Base-by-base conservation (phyloP, 306 rosid genomes). In the Cicer judaicum region DNA sequence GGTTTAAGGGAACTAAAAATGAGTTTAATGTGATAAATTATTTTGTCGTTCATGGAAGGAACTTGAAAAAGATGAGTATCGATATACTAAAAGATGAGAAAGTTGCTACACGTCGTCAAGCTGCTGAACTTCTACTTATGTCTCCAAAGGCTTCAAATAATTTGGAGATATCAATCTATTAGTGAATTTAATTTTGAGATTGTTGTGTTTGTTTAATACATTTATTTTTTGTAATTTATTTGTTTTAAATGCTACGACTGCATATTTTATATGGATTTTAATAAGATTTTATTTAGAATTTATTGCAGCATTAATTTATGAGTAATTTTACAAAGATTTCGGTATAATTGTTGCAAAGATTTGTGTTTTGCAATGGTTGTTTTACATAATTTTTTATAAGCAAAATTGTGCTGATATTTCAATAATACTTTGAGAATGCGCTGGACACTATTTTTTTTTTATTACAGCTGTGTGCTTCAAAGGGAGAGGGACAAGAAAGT, bases 81-180 rank as follows among this genome's bases (percentile, higher is more conserved):
- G 6, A 47, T 13, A 13, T 65, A 8, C 12, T 1, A 1, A 6
- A 0, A 14, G 8, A 5, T 46, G 59, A 6, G 2, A 49, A 6
- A 0, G 1, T 10, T 56, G 64, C 39, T 5, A 9, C n/a, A 12
- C 41, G 10, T 11, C 42, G 10, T 11, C 0, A 7, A 14, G 3
- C 5, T 1, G 65, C 72, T 50, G 6, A 56, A 0, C 0, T 6
- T 7, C 2, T 71, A 29, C 10, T 10, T 8, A 10, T 0, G 3
- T 0, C 46, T 59, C 55, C 2, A 13, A 77, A 1, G 15, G 79
- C 79, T 61, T 81, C 79, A 9, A 15, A 1, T 0, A 9, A 24
- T 41, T 43, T 81, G 55, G 61, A 64, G 43, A 72, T 77, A 7
- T 14, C 10, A 55, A 76, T 76, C 29, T 40, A 1, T 2, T 64